These are phyloP conservation scores for Pseudocercospora fijiensis DNA, from an alignment of 2,329 filamentous ascomycete genomes.

Conservation along the genomic window DNA sequence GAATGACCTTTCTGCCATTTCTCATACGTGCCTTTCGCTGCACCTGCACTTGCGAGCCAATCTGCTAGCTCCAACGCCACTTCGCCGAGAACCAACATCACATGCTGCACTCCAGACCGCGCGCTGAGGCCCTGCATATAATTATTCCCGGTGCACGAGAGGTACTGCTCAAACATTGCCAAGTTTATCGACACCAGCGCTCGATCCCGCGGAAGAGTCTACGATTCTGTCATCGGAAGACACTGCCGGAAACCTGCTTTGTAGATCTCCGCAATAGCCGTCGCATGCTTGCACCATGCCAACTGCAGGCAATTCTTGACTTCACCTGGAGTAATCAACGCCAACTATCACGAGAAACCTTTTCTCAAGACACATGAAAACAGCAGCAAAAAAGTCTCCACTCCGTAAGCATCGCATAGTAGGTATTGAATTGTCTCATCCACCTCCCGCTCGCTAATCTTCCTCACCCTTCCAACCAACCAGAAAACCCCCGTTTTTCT, in stretches of 20 bases:
- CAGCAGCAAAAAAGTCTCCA: not conserved
- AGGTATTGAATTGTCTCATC: not conserved
- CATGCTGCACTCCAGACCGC: not conserved
- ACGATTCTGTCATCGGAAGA: not conserved
- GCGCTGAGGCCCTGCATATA: not conserved
- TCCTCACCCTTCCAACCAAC: not conserved
- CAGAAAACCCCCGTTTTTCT: not conserved
- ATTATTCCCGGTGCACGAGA: not conserved
- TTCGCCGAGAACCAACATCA: constrained; percentile 7
- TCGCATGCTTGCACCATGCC: not conserved
- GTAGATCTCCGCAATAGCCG: not conserved
- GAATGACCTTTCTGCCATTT: not conserved
- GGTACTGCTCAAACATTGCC: not conserved
- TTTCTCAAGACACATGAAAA: not conserved
- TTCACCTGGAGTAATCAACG: not conserved
- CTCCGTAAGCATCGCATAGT: not conserved
- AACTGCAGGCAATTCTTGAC: not conserved
- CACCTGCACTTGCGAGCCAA: not conserved
- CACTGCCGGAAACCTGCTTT: not conserved
- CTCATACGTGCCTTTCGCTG: not conserved
- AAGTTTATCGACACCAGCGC: not conserved
- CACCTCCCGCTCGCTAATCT: not conserved
- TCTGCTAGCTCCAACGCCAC: constrained; percentile 2
- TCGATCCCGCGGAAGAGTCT: not conserved
- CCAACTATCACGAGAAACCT: not conserved